Conservation (phyloP, 164 flowering plant genomes). For the Taxillus chinensis region DNA sequence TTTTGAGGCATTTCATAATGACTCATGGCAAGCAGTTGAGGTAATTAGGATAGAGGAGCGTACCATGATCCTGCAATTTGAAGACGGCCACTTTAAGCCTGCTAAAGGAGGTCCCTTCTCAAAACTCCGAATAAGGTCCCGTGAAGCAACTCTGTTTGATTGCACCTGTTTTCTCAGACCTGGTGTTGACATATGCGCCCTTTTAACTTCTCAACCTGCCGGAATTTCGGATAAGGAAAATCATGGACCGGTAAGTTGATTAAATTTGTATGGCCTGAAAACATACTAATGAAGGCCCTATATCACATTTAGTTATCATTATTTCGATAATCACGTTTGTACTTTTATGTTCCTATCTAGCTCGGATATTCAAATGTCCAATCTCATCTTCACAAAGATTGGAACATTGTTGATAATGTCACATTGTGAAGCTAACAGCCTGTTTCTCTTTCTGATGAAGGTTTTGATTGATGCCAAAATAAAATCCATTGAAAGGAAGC, state of each 20-base stretch:
- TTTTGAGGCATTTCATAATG: constrained; percentile 58
- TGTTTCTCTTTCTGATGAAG: constrained; percentile 24
- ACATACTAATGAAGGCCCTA: too few relatives aligned
- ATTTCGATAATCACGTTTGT: too few relatives aligned
- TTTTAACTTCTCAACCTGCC: constrained; percentile 14
- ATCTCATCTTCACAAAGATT: too few relatives aligned
- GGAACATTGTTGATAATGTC: too few relatives aligned
- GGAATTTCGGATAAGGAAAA: constrained; percentile 21
- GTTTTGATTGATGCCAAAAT: constrained; percentile 77
- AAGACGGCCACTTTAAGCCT: constrained; percentile 17
- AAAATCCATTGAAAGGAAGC: constrained; percentile 59
- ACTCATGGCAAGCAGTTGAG: constrained; percentile 58
- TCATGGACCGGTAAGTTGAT: constrained; percentile 30
- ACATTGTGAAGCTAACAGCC: neutral
- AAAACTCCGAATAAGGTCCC: constrained; percentile 48
- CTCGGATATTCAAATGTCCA: too few relatives aligned
- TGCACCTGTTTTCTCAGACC: constrained; percentile 68
- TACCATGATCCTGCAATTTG: constrained; percentile 22
- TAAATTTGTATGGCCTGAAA: neutral
- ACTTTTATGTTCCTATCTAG: too few relatives aligned
- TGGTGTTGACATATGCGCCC: constrained; percentile 66
- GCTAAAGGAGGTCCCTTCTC: constrained; percentile 31
- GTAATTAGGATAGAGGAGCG: constrained; percentile 40
- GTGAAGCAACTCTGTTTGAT: constrained; percentile 53
- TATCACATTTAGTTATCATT: too few relatives aligned